Evolutionary conservation across 352 stramenopile species (phyloP).

Genomic region (Aphanomyces cochlioides): DNA sequence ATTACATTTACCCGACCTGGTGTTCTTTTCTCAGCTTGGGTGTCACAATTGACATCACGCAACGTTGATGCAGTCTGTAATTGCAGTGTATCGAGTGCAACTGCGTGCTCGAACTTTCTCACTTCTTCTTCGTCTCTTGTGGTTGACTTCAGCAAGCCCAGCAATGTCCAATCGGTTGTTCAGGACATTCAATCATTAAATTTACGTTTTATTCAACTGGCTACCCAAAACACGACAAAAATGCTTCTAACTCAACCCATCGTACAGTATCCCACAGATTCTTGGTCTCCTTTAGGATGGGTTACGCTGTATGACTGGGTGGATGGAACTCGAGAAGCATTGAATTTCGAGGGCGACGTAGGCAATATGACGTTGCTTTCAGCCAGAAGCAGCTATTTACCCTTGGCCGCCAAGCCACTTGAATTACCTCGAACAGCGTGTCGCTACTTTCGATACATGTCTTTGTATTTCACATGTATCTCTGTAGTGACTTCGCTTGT

Average conservation of each 20-base stretch:
- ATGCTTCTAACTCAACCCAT: not conserved
- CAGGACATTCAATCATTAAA: not conserved
- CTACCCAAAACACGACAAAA: not conserved
- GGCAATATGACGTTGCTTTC: constrained; percentile 1
- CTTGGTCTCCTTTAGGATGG: constrained; percentile 8
- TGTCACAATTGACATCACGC: no score
- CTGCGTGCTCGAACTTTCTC: not conserved
- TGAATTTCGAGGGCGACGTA: constrained; percentile 13
- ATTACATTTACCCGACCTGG: not conserved
- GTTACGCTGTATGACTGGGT: constrained; percentile 13
- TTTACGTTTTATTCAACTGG: not conserved
- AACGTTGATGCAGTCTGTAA: not conserved
- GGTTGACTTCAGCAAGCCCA: not conserved
- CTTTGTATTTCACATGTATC: not conserved
- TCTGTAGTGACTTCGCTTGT: not conserved
- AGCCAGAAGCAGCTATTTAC: not conserved
- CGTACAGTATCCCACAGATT: not conserved
- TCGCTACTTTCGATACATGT: constrained; percentile 3
- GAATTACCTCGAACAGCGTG: not conserved
- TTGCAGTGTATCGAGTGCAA: not conserved
- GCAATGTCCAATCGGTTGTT: not conserved
- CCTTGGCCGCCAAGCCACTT: not conserved
- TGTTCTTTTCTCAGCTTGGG: not conserved
- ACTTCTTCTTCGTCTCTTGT: not conserved
- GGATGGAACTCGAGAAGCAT: constrained; percentile 2